Evolutionary conservation across 805 yeast species (phyloP).

Genomic region (Ogataea salicorniae): DNA sequence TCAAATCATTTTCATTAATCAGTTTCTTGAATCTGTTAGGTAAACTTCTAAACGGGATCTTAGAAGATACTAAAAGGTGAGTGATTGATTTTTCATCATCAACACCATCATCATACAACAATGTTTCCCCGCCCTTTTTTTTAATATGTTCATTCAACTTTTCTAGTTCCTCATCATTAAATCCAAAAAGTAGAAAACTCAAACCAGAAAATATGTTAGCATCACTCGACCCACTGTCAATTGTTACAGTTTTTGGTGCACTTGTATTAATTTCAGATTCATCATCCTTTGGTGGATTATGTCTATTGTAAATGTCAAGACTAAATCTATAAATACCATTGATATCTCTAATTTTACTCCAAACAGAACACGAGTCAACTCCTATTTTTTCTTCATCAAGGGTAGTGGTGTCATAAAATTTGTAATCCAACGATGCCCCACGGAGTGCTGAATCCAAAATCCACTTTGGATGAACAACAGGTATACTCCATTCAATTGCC

Average conservation of each 20-base stretch:
- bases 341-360: conserved; percentile 25
- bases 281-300: conserved; percentile 1
- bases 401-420: conserved; percentile 34
- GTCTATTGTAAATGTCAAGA: conserved; percentile 2
- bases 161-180: conserved; percentile 13
- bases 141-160: conserved; percentile 15
- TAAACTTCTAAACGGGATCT: conserved; percentile 8
- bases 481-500: conserved; percentile 49
- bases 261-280: not conserved
- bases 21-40: conserved; percentile 13
- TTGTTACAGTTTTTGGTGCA: not conserved
- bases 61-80: conserved; percentile 25
- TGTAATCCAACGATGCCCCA: conserved; percentile 37
- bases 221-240: not conserved
- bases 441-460: conserved; percentile 40
- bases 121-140: conserved; percentile 21
- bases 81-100: conserved; percentile 33
- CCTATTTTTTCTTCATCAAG: conserved; percentile 20
- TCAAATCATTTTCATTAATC: conserved; percentile 21
- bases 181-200: conserved; percentile 35
- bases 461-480: conserved; percentile 49
- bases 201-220: conserved; percentile 35
- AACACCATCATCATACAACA: conserved; percentile 7
- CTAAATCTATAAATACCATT: conserved; percentile 8
- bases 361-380: conserved; percentile 31